A percentile compares a stretch with the other conserved stretches of the same genome.
Evolutionary conservation across 2,329 filamentous ascomycete species (phyloP).

Genomic region (Chaetomiaceae sp.): DNA sequence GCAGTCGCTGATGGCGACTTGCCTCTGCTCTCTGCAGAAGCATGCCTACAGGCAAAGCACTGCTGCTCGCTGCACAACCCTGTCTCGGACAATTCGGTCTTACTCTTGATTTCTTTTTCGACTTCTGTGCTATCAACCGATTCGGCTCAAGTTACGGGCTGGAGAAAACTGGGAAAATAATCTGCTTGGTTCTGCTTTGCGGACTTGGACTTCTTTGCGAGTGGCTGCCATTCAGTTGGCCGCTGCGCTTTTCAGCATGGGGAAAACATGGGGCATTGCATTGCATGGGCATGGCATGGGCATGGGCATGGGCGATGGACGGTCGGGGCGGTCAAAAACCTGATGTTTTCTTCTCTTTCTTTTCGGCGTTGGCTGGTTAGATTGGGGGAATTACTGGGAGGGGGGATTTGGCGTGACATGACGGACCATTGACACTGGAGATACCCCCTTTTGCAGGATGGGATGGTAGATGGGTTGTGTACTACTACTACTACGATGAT

Average conservation of each 20-base stretch:
- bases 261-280: not conserved
- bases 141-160: not conserved
- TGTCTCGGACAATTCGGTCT: not conserved
- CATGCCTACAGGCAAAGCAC: not conserved
- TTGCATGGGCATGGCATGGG: conserved; percentile 1
- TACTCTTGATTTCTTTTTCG: not conserved
- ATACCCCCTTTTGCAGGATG: conserved; percentile 19
- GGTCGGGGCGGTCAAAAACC: conserved; percentile 8
- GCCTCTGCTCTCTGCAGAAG: not conserved
- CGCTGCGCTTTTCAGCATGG: conserved; percentile 4
- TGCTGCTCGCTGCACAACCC: not conserved
- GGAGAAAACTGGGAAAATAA: not conserved
- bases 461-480: conserved; percentile 19
- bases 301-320: conserved; percentile 3
- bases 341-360: conserved; percentile 2
- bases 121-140: not conserved
- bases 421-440: conserved; percentile 14
- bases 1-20: not conserved
- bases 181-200: conserved; percentile 3
- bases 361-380: conserved; percentile 15
- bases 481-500: no score
- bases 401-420: conserved; percentile 4
- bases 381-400: conserved; percentile 2
- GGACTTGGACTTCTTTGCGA: conserved; percentile 1
- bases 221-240: conserved; percentile 5